Evolutionary conservation across 2,329 filamentous ascomycete genomes (phyloP), one percentile per base, ranked within the genome.

Genomic region (Dactylonectria macrodidyma): DNA sequence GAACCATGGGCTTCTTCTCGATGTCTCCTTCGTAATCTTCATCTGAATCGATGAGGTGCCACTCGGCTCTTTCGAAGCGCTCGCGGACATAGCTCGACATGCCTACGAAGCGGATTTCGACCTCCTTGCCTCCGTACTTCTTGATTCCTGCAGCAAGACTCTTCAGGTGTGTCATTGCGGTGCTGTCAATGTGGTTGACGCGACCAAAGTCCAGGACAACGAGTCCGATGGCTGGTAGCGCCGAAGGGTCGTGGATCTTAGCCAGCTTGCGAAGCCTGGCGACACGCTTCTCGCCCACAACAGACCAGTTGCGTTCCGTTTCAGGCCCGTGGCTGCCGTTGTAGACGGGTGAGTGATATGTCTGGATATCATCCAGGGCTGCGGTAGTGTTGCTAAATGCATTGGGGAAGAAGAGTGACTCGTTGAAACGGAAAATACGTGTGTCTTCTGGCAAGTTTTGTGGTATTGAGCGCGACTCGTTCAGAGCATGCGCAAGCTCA

Each of bases 371-470:
- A 68, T 90, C 86, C 16, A 89, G 78, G 19, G 87, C 83, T 8
- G 81, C 78, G 2, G 77, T 81, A 55, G 87, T 88, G 66, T 85
- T 78, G 47, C 84, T 80, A 63, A 88, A 87, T 2, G 89, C 88
- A 73, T 91, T 91, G 68, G 85, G 86, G 80, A 91, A 91, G 78
- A 91, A 87, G 41, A 91, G 79, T 1, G 86, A 85, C 64, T 89
- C 86, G 41, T 83, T 84, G 77, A 90, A 89, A 4, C 82, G 82
- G 74, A 91, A 88, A 41, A 91, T 79, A 34, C 86, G 87, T 1
- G 85, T 84, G 71, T 90, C 88, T 2, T 82, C 78, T 1, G 81
- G 84, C 26, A 84, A 76, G 5, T 76, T 76, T 0, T 78, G 68
- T 3, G 73, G 69, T 10, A 61, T 52, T 1, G 46, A 76, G 24